Evolutionary conservation across 805 yeast species (phyloP).

Genomic region (Kodamaea hsintzibuensis): DNA sequence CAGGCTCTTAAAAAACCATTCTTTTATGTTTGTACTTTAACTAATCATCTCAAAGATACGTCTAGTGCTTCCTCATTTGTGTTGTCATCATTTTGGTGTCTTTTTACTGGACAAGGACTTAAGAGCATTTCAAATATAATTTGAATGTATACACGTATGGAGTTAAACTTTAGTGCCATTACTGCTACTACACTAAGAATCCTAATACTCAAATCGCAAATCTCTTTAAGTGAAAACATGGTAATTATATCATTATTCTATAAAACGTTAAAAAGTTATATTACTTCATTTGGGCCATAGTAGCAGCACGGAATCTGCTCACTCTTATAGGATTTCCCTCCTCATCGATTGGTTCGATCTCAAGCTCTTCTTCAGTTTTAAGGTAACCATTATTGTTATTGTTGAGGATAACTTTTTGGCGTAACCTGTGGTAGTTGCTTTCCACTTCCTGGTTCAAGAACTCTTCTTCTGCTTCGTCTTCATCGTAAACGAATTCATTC

Average conservation of each 20-base stretch:
- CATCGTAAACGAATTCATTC: constrained; percentile 21
- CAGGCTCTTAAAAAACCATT: too few relatives aligned
- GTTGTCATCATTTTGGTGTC: too few relatives aligned
- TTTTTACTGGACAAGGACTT: too few relatives aligned
- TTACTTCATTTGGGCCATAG: not conserved
- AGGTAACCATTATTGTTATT: constrained; percentile 45
- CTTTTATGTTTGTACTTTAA: too few relatives aligned
- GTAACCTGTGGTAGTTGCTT: constrained; percentile 55
- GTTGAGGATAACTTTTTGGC: constrained; percentile 49
- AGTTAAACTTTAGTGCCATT: too few relatives aligned
- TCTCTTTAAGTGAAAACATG: not conserved
- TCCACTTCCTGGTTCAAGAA: constrained; percentile 49
- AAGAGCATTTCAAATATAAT: too few relatives aligned
- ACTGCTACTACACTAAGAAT: too few relatives aligned
- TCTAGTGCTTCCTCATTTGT: too few relatives aligned
- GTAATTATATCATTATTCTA: not conserved
- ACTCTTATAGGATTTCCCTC: constrained; percentile 56
- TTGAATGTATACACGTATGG: too few relatives aligned
- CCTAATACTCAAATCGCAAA: too few relatives aligned
- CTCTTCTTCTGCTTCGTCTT: constrained; percentile 21
- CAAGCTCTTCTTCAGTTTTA: constrained; percentile 50
- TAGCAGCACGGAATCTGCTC: constrained; percentile 70
- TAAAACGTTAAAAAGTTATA: not conserved
- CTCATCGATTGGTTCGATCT: constrained; percentile 69
- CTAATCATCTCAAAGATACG: too few relatives aligned